Conservation (phyloP, 2,329 filamentous ascomycete species). For the Didymellaceae sp. region DNA sequence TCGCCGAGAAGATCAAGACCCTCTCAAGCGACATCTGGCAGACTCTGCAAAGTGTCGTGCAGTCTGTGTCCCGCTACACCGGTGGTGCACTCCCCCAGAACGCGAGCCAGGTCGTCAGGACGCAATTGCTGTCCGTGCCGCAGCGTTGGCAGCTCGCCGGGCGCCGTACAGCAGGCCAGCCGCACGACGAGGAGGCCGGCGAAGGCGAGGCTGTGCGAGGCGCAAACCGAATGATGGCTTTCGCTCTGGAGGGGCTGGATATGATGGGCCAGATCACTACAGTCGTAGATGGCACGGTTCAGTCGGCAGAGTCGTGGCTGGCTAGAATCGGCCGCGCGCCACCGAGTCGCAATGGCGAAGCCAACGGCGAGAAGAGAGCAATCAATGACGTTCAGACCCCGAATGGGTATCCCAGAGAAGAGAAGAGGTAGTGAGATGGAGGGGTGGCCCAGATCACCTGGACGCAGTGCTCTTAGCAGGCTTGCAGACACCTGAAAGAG, state of each 20-base stretch:
- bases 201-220: slow-evolving; percentile 55
- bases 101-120: slow-evolving; percentile 79
- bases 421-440: not conserved
- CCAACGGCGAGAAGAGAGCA: slow-evolving; percentile 3
- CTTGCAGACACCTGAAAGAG: too few species aligned
- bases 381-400: not conserved
- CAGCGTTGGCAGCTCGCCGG: slow-evolving; percentile 80
- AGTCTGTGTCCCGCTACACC: slow-evolving; percentile 85
- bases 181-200: slow-evolving; percentile 17
- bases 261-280: slow-evolving; percentile 93
- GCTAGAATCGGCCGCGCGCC: slow-evolving; percentile 67
- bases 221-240: slow-evolving; percentile 79
- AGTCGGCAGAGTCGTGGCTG: slow-evolving; percentile 91
- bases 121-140: slow-evolving; percentile 83
- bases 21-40: slow-evolving; percentile 57
- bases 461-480: too few species aligned
- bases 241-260: slow-evolving; percentile 88
- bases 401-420: not conserved
- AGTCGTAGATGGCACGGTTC: slow-evolving; percentile 86
- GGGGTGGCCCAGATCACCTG: too few species aligned
- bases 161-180: slow-evolving; percentile 42
- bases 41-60: slow-evolving; percentile 76
- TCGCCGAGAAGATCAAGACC: slow-evolving; percentile 79
- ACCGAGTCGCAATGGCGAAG: not conserved
- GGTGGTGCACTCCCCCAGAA: slow-evolving; percentile 92